Conservation (phyloP, 2,329 filamentous ascomycete genomes). For the Myriosclerotinia curreyana region DNA sequence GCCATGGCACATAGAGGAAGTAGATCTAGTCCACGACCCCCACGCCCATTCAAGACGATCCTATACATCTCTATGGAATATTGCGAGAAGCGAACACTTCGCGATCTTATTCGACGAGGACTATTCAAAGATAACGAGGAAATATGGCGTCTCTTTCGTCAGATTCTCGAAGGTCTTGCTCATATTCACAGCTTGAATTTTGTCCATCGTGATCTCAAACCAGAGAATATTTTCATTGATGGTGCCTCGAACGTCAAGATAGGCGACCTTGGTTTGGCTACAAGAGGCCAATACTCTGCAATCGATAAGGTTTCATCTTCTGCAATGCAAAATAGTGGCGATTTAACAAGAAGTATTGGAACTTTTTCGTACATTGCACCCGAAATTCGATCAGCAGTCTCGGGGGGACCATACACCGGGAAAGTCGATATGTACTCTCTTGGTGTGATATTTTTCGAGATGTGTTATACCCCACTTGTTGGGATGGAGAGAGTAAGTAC, state of each 20-base stretch:
- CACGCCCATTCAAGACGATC: conserved; percentile 63
- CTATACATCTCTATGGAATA: conserved; percentile 99
- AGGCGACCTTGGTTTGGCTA: conserved; percentile 93
- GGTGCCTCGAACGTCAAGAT: conserved; percentile 88
- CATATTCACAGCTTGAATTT: conserved; percentile 91
- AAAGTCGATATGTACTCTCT: conserved; percentile 99
- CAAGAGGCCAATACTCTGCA: conserved; percentile 72
- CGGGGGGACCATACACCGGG: conserved; percentile 73
- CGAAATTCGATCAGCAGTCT: conserved; percentile 74
- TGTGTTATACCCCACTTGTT: conserved; percentile 66
- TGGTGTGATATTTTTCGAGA: conserved; percentile 97
- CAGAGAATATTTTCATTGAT: conserved; percentile 97
- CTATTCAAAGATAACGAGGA: conserved; percentile 72
- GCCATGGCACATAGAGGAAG: conserved; percentile 33
- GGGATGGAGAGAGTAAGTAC: conserved; percentile 57
- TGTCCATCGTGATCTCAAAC: conserved; percentile 93
- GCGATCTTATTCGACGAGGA: conserved; percentile 77
- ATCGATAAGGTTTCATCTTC: conserved; percentile 48
- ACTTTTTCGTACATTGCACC: conserved; percentile 93
- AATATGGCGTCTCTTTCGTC: conserved; percentile 85
- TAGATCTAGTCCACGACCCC: conserved; percentile 40
- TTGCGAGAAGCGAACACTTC: conserved; percentile 82
- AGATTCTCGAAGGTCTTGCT: conserved; percentile 82
- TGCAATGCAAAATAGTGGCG: conserved; percentile 41
- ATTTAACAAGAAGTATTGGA: conserved; percentile 68